Evolutionary conservation across 2,329 filamentous ascomycete genomes (phyloP).

Genomic region (Sarocladiaceae sp.): DNA sequence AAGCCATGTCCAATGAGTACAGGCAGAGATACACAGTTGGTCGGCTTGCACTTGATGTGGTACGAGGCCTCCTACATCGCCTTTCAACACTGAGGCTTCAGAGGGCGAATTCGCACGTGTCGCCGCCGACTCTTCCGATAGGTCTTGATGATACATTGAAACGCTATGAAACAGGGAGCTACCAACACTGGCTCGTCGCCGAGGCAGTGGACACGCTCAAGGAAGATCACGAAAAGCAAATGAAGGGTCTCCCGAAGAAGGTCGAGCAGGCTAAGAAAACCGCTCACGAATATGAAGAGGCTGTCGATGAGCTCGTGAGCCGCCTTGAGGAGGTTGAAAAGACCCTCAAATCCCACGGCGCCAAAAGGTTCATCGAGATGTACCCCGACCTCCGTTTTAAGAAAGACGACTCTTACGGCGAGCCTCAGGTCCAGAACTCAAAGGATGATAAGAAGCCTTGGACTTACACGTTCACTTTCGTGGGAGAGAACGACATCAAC

Average conservation of each 20-base stretch:
- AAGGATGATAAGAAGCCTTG: slow-evolving; percentile 30
- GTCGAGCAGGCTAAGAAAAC: slow-evolving; percentile 11
- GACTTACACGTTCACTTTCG: slow-evolving; percentile 45
- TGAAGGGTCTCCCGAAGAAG: slow-evolving; percentile 22
- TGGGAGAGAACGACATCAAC: slow-evolving; percentile 46
- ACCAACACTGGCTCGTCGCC: slow-evolving; percentile 49
- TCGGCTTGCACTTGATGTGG: slow-evolving; percentile 53
- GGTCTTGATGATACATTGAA: slow-evolving; percentile 48
- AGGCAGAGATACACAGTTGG: slow-evolving; percentile 29
- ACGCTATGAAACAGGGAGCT: slow-evolving; percentile 46
- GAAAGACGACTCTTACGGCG: slow-evolving; percentile 10
- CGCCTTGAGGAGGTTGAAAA: slow-evolving; percentile 51
- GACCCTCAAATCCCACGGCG: slow-evolving; percentile 49
- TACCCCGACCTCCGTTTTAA: slow-evolving; percentile 43
- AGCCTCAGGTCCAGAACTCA: slow-evolving; percentile 4
- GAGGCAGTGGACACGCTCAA: slow-evolving; percentile 28
- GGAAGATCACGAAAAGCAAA: slow-evolving; percentile 23
- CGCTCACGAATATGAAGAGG: slow-evolving; percentile 45
- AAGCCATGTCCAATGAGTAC: slow-evolving; percentile 27
- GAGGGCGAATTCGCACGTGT: slow-evolving; percentile 11
- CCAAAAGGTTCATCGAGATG: slow-evolving; percentile 61
- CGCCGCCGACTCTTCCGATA: slow-evolving; percentile 21
- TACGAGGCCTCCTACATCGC: slow-evolving; percentile 43
- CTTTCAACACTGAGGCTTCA: slow-evolving; percentile 27
- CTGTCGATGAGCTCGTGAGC: slow-evolving; percentile 42